Percentiles rank a stretch among this genome's conserved stretches.
Conservation (phyloP, 1,284 basidiomycete species). For the Tausonia pullulans region DNA sequence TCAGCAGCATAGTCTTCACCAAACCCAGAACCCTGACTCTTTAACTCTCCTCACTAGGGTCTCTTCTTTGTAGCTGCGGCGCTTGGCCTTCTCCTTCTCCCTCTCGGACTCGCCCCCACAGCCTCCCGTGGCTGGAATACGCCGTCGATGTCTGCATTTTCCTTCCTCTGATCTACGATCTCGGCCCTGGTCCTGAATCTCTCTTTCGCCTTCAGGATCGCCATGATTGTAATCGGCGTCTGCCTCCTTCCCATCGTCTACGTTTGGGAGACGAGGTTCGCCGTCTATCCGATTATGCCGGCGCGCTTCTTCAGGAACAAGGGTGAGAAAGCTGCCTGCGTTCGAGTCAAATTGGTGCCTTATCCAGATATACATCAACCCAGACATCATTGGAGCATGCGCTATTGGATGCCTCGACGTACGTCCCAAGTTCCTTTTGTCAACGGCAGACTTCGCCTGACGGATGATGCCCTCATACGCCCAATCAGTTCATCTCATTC, state of each 20-base stretch:
- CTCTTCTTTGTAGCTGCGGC: conserved; percentile 54
- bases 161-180: background rate
- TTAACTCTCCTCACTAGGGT: conserved; percentile 35
- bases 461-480: no score
- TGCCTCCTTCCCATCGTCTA: conserved; percentile 34
- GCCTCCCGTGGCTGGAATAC: conserved; percentile 35
- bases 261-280: conserved; percentile 35
- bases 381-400: no score
- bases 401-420: no score
- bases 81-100: conserved; percentile 52
- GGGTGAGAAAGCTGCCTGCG: no score
- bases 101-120: conserved; percentile 46
- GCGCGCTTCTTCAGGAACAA: conserved; percentile 46
- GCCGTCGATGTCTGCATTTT: conserved; percentile 23
- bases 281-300: conserved; percentile 6
- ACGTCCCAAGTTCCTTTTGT: no score
- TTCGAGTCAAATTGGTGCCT: no score
- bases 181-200: no score
- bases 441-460: no score
- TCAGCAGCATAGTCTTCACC: no score
- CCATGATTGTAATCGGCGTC: conserved; percentile 33
- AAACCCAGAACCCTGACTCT: no score
- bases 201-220: conserved; percentile 8
- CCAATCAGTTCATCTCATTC: conserved; percentile 47
- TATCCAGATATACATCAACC: no score